Conservation (phyloP, 1,284 basidiomycete species). For the Meira nashicola region DNA sequence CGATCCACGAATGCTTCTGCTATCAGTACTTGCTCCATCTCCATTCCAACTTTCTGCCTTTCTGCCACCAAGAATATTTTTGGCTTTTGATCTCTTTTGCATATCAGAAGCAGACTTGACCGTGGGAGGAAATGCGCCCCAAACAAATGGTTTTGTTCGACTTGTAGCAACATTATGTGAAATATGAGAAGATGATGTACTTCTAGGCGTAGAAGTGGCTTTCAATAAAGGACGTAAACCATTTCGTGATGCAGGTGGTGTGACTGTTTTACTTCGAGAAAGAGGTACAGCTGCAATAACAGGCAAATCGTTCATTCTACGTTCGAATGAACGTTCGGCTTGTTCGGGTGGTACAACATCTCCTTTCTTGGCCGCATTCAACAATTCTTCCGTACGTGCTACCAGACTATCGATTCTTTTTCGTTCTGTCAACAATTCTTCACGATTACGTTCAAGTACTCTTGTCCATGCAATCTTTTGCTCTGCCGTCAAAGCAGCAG, state of each 20-base stretch:
- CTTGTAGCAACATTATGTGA: not conserved
- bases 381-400: constrained; percentile 34
- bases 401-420: constrained; percentile 37
- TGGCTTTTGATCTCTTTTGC: no score
- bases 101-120: not conserved
- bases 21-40: not conserved
- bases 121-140: constrained; percentile 9
- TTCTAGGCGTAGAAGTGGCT: not conserved
- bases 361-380: constrained; percentile 5
- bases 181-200: not conserved
- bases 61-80: no score
- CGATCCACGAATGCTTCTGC: not conserved
- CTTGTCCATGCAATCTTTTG: constrained; percentile 15
- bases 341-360: not conserved
- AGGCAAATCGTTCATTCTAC: constrained; percentile 32
- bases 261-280: constrained; percentile 3
- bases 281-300: constrained; percentile 33
- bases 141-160: constrained; percentile 9
- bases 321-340: constrained; percentile 20
- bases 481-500: not conserved
- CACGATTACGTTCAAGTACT: constrained; percentile 39
- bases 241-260: not conserved
- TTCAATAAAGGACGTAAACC: constrained; percentile 1
- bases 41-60: no score
- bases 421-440: constrained; percentile 41